A percentile compares a stretch with the other conserved stretches of the same genome.
phyloP scores from a whole-genome alignment of 1,139 yeast species.

The Suhomyces yuchorum region DNA sequence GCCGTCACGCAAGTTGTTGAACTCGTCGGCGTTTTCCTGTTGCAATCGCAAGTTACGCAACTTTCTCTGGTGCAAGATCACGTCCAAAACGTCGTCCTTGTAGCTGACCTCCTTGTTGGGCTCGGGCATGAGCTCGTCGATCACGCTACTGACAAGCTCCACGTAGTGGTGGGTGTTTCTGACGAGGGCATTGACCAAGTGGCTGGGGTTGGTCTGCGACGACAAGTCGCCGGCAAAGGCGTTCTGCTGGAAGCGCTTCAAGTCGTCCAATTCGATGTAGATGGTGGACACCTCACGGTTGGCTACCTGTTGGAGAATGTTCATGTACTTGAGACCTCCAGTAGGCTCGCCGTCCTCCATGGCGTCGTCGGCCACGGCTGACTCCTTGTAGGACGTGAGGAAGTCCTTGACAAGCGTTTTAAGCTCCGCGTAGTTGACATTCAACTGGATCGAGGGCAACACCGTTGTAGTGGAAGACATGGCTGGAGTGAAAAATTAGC shows the following conservation, averaged over 20 bases:
- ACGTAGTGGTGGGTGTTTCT: slow-evolving; percentile 77
- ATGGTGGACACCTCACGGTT: slow-evolving; percentile 75
- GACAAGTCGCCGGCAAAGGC: slow-evolving; percentile 23
- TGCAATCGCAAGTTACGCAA: slow-evolving; percentile 75
- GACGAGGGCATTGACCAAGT: slow-evolving; percentile 59
- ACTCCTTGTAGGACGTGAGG: slow-evolving; percentile 58
- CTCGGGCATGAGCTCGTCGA: slow-evolving; percentile 81
- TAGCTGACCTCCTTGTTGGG: slow-evolving; percentile 78
- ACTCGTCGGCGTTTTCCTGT: slow-evolving; percentile 64
- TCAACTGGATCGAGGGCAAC: slow-evolving; percentile 58
- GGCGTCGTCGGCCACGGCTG: slow-evolving; percentile 22
- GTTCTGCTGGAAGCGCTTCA: slow-evolving; percentile 63
- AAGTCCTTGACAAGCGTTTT: slow-evolving; percentile 57
- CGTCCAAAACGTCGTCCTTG: slow-evolving; percentile 90
- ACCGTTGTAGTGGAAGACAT: slow-evolving; percentile 38
- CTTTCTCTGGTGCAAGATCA: slow-evolving; percentile 85
- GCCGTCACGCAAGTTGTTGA: slow-evolving; percentile 41
- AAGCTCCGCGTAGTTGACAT: slow-evolving; percentile 63
- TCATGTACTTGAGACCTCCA: slow-evolving; percentile 73
- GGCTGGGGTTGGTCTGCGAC: slow-evolving; percentile 27
- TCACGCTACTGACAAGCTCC: slow-evolving; percentile 72
- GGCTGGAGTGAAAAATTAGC: slow-evolving; percentile 1
- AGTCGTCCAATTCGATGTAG: slow-evolving; percentile 80
- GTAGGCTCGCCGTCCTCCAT: slow-evolving; percentile 24
- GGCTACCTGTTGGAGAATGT: slow-evolving; percentile 74